Conservation (phyloP, 2,329 filamentous ascomycete genomes). For the Ceratocystis eucalypticola region DNA sequence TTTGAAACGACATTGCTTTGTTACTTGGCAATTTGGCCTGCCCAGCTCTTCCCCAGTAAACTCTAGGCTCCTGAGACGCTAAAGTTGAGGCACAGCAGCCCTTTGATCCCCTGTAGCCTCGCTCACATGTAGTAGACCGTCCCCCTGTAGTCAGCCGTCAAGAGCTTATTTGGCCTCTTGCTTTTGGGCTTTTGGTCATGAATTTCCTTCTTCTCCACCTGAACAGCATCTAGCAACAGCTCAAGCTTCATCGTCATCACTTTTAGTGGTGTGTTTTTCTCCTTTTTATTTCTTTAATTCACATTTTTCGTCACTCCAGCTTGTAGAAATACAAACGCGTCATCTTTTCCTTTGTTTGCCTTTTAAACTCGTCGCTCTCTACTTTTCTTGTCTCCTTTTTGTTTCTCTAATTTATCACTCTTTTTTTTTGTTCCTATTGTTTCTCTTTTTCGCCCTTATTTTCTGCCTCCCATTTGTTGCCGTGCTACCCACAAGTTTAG, state of each 20-base stretch:
- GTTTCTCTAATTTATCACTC: background rate
- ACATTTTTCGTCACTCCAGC: background rate
- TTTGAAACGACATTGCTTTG: no score
- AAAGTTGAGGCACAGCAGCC: background rate
- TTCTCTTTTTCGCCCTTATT: background rate
- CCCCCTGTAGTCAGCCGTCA: background rate
- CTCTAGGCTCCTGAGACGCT: background rate
- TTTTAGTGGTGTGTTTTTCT: background rate
- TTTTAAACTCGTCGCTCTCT: slow-evolving; percentile 1
- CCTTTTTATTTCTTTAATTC: background rate
- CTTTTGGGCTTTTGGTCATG: background rate
- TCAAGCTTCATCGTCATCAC: background rate
- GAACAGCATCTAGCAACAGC: background rate
- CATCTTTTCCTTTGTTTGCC: background rate
- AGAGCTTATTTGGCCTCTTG: slow-evolving; percentile 16
- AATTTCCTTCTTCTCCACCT: background rate
- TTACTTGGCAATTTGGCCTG: no score
- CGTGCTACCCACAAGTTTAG: background rate
- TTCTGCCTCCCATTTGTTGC: background rate
- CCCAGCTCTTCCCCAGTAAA: background rate
- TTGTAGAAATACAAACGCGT: background rate
- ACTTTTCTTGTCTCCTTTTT: background rate
- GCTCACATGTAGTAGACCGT: background rate
- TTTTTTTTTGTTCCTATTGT: background rate
- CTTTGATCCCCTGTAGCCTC: background rate